These are phyloP conservation scores for Diaporthe eres DNA, from an alignment of 2,329 filamentous ascomycete genomes.

Conservation along the genomic window DNA sequence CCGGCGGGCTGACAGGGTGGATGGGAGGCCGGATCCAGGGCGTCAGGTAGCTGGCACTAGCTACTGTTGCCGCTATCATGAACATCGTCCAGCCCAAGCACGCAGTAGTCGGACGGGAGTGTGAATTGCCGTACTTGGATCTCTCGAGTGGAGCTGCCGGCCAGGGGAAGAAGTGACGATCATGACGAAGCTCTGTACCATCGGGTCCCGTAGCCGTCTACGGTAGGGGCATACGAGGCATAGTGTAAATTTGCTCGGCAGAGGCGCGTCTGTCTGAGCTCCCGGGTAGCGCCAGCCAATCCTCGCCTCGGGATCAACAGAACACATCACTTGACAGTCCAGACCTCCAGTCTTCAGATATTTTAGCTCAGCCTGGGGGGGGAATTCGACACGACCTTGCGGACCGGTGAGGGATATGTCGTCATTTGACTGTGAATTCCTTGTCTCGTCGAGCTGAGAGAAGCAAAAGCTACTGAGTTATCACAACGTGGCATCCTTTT, in stretches of 20 bases:
- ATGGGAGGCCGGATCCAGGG: background rate
- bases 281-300: constrained; percentile 5
- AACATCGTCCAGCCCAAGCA: background rate
- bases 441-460: background rate
- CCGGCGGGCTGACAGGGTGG: no score
- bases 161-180: background rate
- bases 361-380: background rate
- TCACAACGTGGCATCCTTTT: constrained; percentile 15
- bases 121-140: background rate
- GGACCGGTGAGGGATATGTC: constrained; percentile 22
- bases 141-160: background rate
- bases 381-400: background rate
- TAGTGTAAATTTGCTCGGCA: background rate
- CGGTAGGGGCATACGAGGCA: background rate
- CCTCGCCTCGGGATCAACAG: constrained; percentile 16
- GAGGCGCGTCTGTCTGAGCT: constrained; percentile 14
- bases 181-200: constrained; percentile 4
- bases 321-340: background rate
- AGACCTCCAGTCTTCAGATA: constrained; percentile 6
- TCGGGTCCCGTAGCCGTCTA: background rate
- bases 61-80: background rate
- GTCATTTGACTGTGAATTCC: constrained; percentile 17
- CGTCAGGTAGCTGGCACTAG: background rate
- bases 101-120: background rate
- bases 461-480: constrained; percentile 11